Percentiles rank a stretch among this genome's conserved stretches.
Conservation (phyloP, 768 basidiomycete genomes). For the Rhodotorula toruloides region DNA sequence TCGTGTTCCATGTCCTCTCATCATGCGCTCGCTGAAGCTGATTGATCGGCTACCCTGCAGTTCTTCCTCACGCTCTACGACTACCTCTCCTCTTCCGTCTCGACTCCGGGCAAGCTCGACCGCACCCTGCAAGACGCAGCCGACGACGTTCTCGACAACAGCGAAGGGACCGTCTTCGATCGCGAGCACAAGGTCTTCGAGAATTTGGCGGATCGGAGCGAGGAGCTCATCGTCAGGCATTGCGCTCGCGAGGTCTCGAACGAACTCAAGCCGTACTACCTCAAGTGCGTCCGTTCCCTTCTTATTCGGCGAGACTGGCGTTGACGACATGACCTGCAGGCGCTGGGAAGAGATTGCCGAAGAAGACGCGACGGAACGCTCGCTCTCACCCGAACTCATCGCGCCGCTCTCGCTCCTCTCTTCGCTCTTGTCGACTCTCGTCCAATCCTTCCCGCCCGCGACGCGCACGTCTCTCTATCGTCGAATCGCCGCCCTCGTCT, state of each 20-base stretch:
- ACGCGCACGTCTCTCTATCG: constrained; percentile 65
- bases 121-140: constrained; percentile 8
- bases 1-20: not conserved
- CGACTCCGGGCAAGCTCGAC: constrained; percentile 17
- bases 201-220: constrained; percentile 61
- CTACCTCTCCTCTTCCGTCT: constrained; percentile 55
- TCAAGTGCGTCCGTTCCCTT: constrained; percentile 49
- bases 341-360: constrained; percentile 29
- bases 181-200: constrained; percentile 64
- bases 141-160: constrained; percentile 28
- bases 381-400: constrained; percentile 66
- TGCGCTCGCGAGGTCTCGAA: constrained; percentile 74
- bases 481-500: constrained; percentile 62
- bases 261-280: constrained; percentile 67
- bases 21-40: not conserved
- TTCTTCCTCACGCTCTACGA: constrained; percentile 88
- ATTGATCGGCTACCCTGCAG: constrained; percentile 48
- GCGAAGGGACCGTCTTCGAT: constrained; percentile 59
- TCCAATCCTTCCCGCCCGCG: constrained; percentile 58
- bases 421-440: constrained; percentile 67
- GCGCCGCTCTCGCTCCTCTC: constrained; percentile 73
- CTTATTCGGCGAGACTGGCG: constrained; percentile 44
- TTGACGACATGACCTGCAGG: not conserved
- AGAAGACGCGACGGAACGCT: constrained; percentile 48
- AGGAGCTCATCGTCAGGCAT: constrained; percentile 80